Evolutionary conservation across 106 monocot genomes (phyloP), one percentile per base, ranked within the genome.

Genomic region (Narthecium ossifragum): DNA sequence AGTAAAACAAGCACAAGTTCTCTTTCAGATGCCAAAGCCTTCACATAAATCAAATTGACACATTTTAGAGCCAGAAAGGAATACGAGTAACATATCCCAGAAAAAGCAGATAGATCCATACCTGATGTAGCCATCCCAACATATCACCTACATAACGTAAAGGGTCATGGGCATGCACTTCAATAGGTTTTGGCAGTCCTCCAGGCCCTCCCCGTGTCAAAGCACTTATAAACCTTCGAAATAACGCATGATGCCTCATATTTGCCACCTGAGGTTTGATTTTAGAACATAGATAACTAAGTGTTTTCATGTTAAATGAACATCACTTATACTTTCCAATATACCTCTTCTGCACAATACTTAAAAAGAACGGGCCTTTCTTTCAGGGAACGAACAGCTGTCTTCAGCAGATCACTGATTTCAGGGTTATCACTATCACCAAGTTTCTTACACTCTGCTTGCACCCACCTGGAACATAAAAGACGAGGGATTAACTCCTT

Each of bases 151-250:
- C 98, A 75, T 98, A 98, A n/a, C 98, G 91, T 59, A 98, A 64
- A 59, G 91, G 98, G 50, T 98, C 98, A 87, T 98, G 91, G 47
- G 98, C 98, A 82, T 98, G 98, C 65, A 98, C 98, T 91, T 98
- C 98, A 70, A 91, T 98, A 33, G 98, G 98, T 71, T 87, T 75
- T 64, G 98, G 98, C 3, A 91, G 31, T 20, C 98, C 91, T 72
- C 98, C 98, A 58, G 98, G 91, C 48, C 98, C 98, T 41, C 98
- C 91, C 75, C 98, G 71, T 47, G 90, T 98, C 54, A 98, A 81
- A 74, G 98, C 98, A 70, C 80, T 98, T 64, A 98, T 80, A 64
- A 98, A 98, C 40, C 98, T 75, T 75, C 98, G 87, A 63, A 98
- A 98, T 32, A 98, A 67, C 61, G 98, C 90, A 81, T 98, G 83